Conservation (phyloP, 2,329 filamentous ascomycete species). For the Stagonosporopsis vannaccii region DNA sequence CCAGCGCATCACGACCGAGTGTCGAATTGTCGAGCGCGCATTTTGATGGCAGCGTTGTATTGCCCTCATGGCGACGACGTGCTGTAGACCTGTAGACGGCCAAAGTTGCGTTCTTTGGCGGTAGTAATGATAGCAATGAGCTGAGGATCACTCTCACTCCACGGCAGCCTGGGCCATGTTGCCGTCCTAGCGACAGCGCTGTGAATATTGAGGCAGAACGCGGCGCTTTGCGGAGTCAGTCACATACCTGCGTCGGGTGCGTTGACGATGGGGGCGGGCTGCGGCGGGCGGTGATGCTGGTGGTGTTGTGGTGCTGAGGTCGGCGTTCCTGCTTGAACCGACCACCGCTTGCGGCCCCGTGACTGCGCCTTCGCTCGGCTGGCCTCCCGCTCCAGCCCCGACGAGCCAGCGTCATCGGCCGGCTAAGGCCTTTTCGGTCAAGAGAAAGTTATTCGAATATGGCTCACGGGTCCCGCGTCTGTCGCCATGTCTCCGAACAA, state of each 20-base stretch:
- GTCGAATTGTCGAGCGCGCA: background rate
- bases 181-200: slow-evolving; percentile 14
- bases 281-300: slow-evolving; percentile 10
- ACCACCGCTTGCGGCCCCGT: slow-evolving; percentile 10
- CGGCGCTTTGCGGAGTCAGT: background rate
- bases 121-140: slow-evolving; percentile 1
- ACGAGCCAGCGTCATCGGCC: slow-evolving; percentile 22
- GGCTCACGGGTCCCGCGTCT: slow-evolving; percentile 23
- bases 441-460: slow-evolving; percentile 32
- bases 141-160: slow-evolving; percentile 3
- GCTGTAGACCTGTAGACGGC: background rate
- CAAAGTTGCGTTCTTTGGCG: background rate
- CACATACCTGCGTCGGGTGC: slow-evolving; percentile 20
- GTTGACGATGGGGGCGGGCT: slow-evolving; percentile 1
- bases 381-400: background rate
- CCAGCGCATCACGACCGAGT: background rate
- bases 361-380: slow-evolving; percentile 8
- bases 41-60: background rate
- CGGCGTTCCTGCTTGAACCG: slow-evolving; percentile 17
- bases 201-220: slow-evolving; percentile 15
- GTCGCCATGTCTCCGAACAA: slow-evolving; percentile 10
- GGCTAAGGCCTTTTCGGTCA: slow-evolving; percentile 22
- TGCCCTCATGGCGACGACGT: background rate
- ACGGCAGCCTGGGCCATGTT: slow-evolving; percentile 11
- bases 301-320: slow-evolving; percentile 21